Conservation (phyloP, 2,329 filamentous ascomycete species). For the Aquanectria penicillioides region DNA sequence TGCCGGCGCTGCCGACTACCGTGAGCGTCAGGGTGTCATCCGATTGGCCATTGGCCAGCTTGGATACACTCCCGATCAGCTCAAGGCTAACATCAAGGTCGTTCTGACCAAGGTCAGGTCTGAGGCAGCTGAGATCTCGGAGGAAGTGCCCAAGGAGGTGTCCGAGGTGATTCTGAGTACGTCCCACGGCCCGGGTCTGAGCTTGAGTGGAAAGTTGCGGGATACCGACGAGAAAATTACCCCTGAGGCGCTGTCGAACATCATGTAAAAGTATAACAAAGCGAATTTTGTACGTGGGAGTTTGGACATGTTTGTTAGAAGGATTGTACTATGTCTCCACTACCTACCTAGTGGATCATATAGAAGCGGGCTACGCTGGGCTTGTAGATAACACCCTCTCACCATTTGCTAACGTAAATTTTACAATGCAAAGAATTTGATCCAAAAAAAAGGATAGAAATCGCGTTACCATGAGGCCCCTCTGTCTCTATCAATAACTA, state of each 20-base stretch:
- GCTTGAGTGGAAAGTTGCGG: conserved; percentile 82
- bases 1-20: conserved; percentile 85
- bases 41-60: conserved; percentile 92
- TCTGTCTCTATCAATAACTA: too few species aligned
- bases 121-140: conserved; percentile 77
- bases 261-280: conserved; percentile 56
- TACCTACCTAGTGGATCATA: too few species aligned
- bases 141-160: conserved; percentile 55
- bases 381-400: too few species aligned
- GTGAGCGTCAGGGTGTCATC: conserved; percentile 85
- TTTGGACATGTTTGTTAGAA: conserved; percentile 41
- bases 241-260: conserved; percentile 61
- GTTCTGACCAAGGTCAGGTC: conserved; percentile 81
- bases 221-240: conserved; percentile 67
- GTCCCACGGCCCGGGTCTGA: conserved; percentile 87
- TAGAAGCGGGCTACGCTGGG: too few species aligned
- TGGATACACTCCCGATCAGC: conserved; percentile 85
- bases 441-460: too few species aligned
- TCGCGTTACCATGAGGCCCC: too few species aligned
- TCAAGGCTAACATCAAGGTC: conserved; percentile 84
- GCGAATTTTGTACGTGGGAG: conserved; percentile 9
- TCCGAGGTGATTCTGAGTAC: conserved; percentile 82
- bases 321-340: conserved; percentile 49
- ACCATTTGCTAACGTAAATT: too few species aligned
- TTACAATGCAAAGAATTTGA: too few species aligned